Evolutionary conservation across 768 basidiomycete species (phyloP).

Genomic region (Kwoniella heveanensis): DNA sequence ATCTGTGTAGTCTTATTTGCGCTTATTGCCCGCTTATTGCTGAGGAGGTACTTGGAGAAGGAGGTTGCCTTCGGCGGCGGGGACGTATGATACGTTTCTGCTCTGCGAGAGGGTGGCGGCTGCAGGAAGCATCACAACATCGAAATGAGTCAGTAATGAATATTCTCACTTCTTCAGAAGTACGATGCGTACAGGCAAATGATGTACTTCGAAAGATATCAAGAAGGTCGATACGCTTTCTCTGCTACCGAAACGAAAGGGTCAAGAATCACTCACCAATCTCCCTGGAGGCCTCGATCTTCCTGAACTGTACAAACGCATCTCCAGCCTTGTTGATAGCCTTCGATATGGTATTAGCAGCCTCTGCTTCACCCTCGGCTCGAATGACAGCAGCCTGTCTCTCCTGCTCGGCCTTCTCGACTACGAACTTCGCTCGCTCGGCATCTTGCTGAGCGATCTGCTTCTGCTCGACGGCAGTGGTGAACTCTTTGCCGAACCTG

Average conservation of each 20-base stretch:
- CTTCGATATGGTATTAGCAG: constrained; percentile 85
- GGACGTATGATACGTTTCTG: constrained; percentile 54
- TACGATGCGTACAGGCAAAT: too few relatives aligned
- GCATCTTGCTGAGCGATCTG: constrained; percentile 99
- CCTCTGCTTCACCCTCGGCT: constrained; percentile 98
- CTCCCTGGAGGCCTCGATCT: constrained; percentile 97
- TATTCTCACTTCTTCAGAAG: too few relatives aligned
- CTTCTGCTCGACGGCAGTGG: constrained; percentile 92
- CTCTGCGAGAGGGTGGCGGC: constrained; percentile 48
- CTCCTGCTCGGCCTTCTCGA: constrained; percentile 99
- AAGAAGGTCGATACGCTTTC: too few relatives aligned
- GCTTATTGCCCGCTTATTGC: constrained; percentile 23
- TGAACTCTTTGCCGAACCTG: constrained; percentile 58
- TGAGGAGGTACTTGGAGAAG: constrained; percentile 49
- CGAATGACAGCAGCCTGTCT: constrained; percentile 96
- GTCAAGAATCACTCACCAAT: constrained; percentile 64
- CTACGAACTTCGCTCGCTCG: constrained; percentile 97
- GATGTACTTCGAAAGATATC: too few relatives aligned
- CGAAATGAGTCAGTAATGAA: background rate
- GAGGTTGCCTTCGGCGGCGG: constrained; percentile 45
- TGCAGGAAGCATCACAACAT: constrained; percentile 8
- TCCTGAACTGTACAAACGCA: constrained; percentile 88
- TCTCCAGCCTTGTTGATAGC: constrained; percentile 93
- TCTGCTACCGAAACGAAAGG: too few relatives aligned
- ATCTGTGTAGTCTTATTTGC: too few relatives aligned